Conservation (phyloP, 768 basidiomycete genomes). For the Tylopilus balloui region DNA sequence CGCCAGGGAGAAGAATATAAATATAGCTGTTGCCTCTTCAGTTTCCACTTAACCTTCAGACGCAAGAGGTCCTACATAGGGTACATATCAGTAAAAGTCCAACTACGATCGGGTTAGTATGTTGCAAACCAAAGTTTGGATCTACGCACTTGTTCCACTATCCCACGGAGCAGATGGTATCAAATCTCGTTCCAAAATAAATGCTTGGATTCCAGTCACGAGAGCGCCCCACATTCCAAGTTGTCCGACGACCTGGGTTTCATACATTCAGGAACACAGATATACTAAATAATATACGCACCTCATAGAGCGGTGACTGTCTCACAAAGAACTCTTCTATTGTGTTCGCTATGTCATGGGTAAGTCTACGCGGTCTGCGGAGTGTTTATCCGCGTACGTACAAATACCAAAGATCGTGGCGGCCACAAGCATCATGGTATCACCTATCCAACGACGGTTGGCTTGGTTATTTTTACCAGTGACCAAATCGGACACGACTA, state of each 20-base stretch:
- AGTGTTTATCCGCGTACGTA: constrained; percentile 34
- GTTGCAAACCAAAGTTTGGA: constrained; percentile 24
- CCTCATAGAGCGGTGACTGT: constrained; percentile 75
- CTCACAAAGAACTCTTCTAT: constrained; percentile 87
- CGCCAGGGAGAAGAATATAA: constrained; percentile 78
- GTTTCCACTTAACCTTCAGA: background rate
- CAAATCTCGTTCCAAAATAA: constrained; percentile 60
- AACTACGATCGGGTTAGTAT: constrained; percentile 37
- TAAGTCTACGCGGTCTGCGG: background rate
- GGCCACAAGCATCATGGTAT: constrained; percentile 80
- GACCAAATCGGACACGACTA: constrained; percentile 72
- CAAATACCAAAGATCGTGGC: constrained; percentile 83
- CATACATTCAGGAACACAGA: background rate
- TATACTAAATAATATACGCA: constrained; percentile 12
- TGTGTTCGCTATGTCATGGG: constrained; percentile 59
- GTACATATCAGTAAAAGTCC: constrained; percentile 47
- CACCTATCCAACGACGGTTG: constrained; percentile 62
- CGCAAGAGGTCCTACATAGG: constrained; percentile 21
- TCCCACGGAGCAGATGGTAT: constrained; percentile 68
- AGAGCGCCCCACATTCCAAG: constrained; percentile 79
- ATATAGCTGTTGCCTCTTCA: constrained; percentile 48
- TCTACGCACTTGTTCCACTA: constrained; percentile 54
- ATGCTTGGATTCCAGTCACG: constrained; percentile 72
- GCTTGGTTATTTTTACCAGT: constrained; percentile 72
- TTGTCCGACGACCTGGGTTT: constrained; percentile 66